A percentile compares a stretch with the other conserved stretches of the same genome.
Evolutionary conservation across 306 rosid species (phyloP).

Genomic region (Begonia masoniana): DNA sequence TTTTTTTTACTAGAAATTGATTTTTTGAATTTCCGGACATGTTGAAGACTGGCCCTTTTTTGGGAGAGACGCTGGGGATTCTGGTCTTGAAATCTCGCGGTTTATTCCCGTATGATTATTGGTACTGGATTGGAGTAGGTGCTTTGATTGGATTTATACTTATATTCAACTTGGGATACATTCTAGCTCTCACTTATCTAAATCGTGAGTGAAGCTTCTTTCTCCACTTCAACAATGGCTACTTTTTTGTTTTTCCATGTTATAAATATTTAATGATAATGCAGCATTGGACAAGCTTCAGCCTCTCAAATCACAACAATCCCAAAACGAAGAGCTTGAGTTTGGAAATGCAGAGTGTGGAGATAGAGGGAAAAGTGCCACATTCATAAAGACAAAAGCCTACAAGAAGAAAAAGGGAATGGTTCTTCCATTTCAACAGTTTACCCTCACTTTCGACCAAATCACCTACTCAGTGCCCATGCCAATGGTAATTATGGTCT

Average conservation of each 20-base stretch:
- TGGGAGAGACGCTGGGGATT: constrained; percentile 32
- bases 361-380: constrained; percentile 1
- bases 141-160: constrained; percentile 40
- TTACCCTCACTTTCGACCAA: constrained; percentile 47
- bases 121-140: constrained; percentile 68
- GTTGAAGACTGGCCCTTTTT: constrained; percentile 27
- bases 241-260: constrained; percentile 1
- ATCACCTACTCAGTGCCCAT: constrained; percentile 52
- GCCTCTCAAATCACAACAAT: constrained; percentile 18
- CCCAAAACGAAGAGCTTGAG: constrained; percentile 4
- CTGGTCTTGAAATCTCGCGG: constrained; percentile 34
- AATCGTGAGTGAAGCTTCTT: constrained; percentile 26
- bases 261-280: neutral
- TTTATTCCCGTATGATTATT: constrained; percentile 32
- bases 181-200: constrained; percentile 39
- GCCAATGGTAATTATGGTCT: constrained; percentile 34
- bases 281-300: constrained; percentile 41
- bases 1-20: no score
- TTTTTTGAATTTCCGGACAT: neutral
- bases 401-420: constrained; percentile 29
- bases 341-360: constrained; percentile 16
- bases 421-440: constrained; percentile 67
- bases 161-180: constrained; percentile 29
- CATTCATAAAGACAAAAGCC: neutral
- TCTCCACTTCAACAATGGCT: neutral